Evolutionary conservation across 2,329 filamentous ascomycete genomes (phyloP).

Genomic region (Aspergillus sojae): DNA sequence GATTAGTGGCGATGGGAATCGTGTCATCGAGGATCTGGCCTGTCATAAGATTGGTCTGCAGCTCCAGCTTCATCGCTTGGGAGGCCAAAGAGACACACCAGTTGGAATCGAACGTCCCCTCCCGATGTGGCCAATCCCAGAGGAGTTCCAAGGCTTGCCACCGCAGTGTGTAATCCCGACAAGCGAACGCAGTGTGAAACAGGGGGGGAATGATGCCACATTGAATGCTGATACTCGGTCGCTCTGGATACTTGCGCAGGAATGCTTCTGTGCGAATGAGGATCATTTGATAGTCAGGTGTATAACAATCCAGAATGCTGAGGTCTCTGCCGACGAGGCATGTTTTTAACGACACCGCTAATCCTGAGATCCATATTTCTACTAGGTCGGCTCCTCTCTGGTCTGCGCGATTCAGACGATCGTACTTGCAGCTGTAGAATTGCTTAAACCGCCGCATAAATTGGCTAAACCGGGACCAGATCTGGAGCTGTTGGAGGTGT

Average conservation of each 20-base stretch:
- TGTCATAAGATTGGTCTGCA: neutral
- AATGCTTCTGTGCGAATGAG: neutral
- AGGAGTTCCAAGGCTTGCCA: slow-evolving; percentile 6
- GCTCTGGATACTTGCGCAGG: neutral
- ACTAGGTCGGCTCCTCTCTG: neutral
- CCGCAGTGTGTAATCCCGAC: neutral
- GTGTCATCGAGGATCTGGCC: neutral
- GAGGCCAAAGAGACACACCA: neutral
- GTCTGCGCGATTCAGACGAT: neutral
- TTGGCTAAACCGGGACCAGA: neutral
- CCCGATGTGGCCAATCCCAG: slow-evolving; percentile 3
- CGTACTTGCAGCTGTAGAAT: neutral
- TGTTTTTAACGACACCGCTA: neutral
- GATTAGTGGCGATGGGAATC: neutral
- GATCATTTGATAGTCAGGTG: neutral
- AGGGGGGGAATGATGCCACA: neutral
- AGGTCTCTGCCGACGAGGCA: neutral
- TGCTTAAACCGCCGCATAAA: neutral
- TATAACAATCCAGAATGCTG: neutral
- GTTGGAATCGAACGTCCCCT: slow-evolving; percentile 4
- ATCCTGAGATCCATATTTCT: neutral
- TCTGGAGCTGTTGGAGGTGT: neutral
- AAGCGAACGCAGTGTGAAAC: neutral
- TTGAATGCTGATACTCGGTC: neutral
- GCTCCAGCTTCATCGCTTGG: neutral